Percentiles rank a stretch among this genome's conserved stretches.
These are phyloP conservation scores for Helichrysum umbraculigerum DNA, from an alignment of 129 eudicot species.

Conservation along the genomic window DNA sequence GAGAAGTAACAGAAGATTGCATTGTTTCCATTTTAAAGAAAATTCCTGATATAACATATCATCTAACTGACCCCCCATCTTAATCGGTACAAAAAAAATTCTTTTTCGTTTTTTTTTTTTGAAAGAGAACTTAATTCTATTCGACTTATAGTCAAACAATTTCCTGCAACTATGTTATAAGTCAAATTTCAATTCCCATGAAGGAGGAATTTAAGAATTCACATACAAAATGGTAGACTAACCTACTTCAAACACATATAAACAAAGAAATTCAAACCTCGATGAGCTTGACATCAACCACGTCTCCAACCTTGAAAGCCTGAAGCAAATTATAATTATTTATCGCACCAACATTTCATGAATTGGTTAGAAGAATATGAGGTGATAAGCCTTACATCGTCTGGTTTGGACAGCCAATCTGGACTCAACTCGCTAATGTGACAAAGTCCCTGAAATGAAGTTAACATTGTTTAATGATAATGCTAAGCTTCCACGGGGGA, in stretches of 20 bases:
- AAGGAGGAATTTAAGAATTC: background rate
- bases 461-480: background rate
- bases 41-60: background rate
- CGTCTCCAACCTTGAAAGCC: conserved; percentile 96
- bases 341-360: conserved; percentile 11
- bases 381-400: conserved; percentile 63
- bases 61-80: background rate
- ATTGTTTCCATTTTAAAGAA: background rate
- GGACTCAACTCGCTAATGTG: conserved; percentile 95
- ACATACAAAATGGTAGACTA: conserved; percentile 8
- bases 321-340: conserved; percentile 24
- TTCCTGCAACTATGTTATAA: background rate
- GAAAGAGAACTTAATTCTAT: background rate
- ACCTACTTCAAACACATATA: background rate
- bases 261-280: conserved; percentile 56
- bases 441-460: conserved; percentile 81
- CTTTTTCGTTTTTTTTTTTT: background rate
- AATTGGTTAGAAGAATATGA: conserved; percentile 6
- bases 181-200: background rate
- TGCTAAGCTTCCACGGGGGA: background rate
- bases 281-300: conserved; percentile 89
- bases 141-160: background rate
- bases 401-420: conserved; percentile 81
- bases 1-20: background rate
- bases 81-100: background rate